Evolutionary conservation across 2,329 filamentous ascomycete species (phyloP), one percentile per base, ranked within the genome.

Genomic region (Teratosphaeria destructans): DNA sequence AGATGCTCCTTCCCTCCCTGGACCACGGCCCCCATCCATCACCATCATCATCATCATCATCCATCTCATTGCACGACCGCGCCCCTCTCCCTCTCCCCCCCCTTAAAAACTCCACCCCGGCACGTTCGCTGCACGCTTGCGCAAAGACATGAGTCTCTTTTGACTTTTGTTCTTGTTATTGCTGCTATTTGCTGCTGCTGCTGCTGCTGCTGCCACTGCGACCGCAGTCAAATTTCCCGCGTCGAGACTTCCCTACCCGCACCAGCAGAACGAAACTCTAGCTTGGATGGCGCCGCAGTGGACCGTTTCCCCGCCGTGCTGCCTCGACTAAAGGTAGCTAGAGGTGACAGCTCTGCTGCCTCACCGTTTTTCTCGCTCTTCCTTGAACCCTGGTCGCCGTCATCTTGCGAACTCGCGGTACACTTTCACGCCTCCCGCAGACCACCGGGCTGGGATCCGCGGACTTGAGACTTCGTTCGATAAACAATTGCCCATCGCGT

Each of bases 321-420:
- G 53, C 62, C 60, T 60, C 58, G 23, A 23, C 23, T 23, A 23
- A 23, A 23, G 23, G 23, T 39, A 52, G 23, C 19, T 52, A 56
- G 52, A 60, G 52, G 47, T 59, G 61, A 62, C 59, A 60, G 56
- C 57, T 58, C 61, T 57, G 61, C 56, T 49, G 43, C 43, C 60
- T 63, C 60, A 53, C 58, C 60, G 58, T 60, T 60, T 59, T 59
- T 53, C 55, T 49, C 58, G 26, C 56, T 52, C 57, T 63, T 57
- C 62, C 62, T 59, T 63, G 62, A 55, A 49, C 54, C 60, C 60
- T 56, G 49, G 57, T 59, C 59, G 29, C 57, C 52, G 47, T 59
- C 16, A 32, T 26, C 37, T 43, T 35, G 27, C 60, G 59, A 49
- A 43, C 57, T 39, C 57, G 52, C 43, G 61, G 62, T 57, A 56